These are phyloP conservation scores for Lactarius hatsudake DNA, from an alignment of 768 basidiomycete genomes.

Conservation along the genomic window DNA sequence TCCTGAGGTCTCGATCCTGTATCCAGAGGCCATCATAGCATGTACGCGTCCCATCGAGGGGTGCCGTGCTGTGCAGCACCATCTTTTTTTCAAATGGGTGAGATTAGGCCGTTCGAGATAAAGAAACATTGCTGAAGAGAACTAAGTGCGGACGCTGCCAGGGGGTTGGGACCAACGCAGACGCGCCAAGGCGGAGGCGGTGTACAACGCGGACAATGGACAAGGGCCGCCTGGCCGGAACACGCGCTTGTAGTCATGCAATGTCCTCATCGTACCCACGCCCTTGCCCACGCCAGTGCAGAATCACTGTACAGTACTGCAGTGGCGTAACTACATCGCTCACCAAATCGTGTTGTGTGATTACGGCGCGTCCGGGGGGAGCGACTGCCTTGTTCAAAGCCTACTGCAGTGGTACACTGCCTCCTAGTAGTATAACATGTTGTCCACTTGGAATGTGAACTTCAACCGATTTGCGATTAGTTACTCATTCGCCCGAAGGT, in stretches of 20 bases:
- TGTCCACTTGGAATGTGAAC: background rate
- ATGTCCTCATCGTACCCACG: no score
- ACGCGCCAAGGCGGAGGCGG: background rate
- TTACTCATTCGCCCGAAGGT: background rate
- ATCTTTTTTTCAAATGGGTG: background rate
- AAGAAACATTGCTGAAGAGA: background rate
- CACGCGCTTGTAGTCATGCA: background rate
- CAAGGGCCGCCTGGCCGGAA: background rate
- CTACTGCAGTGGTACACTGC: background rate
- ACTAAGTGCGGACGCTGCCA: no score
- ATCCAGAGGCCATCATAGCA: background rate
- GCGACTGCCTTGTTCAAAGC: background rate
- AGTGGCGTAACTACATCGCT: background rate
- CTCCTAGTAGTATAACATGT: background rate
- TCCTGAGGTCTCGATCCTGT: background rate
- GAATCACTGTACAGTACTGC: background rate
- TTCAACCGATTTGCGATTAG: background rate
- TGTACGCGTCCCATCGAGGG: background rate
- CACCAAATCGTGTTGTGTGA: background rate
- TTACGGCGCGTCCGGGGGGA: background rate
- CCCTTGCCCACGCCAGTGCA: background rate
- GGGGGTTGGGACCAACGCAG: no score
- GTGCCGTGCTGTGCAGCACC: background rate
- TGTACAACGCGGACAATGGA: background rate
- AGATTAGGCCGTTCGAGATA: background rate